Base-by-base conservation (phyloP, 1,284 basidiomycete genomes). In the Cutaneotrichosporon mucoides region DNA sequence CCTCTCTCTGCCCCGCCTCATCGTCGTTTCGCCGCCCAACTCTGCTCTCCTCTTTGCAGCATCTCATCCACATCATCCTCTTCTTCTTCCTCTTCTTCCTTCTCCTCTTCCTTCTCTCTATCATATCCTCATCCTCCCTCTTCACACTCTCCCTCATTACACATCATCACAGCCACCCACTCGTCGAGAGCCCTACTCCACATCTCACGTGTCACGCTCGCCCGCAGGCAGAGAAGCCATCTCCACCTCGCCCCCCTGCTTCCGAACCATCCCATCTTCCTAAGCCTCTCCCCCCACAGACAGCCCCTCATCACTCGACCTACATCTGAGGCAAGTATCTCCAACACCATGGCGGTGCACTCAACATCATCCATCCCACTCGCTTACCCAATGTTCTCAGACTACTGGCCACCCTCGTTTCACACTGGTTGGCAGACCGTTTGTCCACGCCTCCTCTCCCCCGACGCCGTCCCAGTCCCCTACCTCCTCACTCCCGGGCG, bases 341-440 rank as follows among this genome's bases (percentile, higher is more conserved):
- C 44, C 11, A 24, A 37, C 41, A 37, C 48, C 38, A 55, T 55
- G 49, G 46, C 34, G 34, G 24, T 36, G 33, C 58, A 45, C 35
- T 35, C 37, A 10, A 24, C 40, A 35, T 52, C 48, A 36, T 33
- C 46, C 52, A 48, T 54, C n/a, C 16, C 55, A 13, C 34, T 11
- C 10, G 50, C 59, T 56, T 40, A 42, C 55, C 52, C 15, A 46
- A 53, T 42, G 33, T 41, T 34, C 36, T 35, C 53, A 55, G 53
- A 47, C 45, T 15, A 48, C 45, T 47, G 24, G 34, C 59, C 46
- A 38, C 16, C 16, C 24, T 56, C 46, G 33, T 15, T 41, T 35
- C 53, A 44, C 43, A 45, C 56, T 13, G 56, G 53, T 33, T 61
- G 59, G 59, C 54, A 59, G 46, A 64, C 59, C 12, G 60, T 64